Base-by-base conservation (phyloP, 2,329 filamentous ascomycete species). In the Neonectria coccinea region DNA sequence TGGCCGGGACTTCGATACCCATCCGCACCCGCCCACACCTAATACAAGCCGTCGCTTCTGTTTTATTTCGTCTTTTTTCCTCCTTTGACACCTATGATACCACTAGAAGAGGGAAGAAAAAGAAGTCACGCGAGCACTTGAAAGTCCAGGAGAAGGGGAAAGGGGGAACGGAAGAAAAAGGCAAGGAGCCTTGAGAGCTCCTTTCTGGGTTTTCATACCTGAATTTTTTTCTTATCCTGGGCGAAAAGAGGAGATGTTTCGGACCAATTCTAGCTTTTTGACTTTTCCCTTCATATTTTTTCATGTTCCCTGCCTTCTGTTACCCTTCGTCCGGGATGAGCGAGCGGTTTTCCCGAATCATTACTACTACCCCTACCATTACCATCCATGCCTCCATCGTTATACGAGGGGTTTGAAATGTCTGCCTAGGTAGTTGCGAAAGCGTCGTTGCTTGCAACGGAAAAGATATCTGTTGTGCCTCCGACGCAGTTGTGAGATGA, bases 61-160 rank as follows among this genome's bases (percentile, higher is more conserved):
- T 65, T 73, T 72, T 67, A 50, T 66, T 69, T 68, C 63, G 41
- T 64, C 58, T 69, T 58, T 61, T 54, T 64, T 66, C 59, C 45
- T 68, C 62, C 66, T 68, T 66, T 64, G 61, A 70, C 64, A 67
- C 66, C 74, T 66, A 75, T 75, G 73, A 75, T 75, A 75, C 74
- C 73, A 74, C 73, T 75, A 74, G 70, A 73, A 68, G 67, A 67
- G 65, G 66, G 66, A 73, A 66, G 63, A 68, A 71, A 66, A 66
- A 69, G 64, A 71, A 69, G 72, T 63, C 65, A 62, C 54, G 65
- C 60, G 66, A 68, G 68, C 66, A 65, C 60, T 67, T 62, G 65
- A 56, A 66, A 47, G 56, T 66, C 63, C 61, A 64, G 62, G 63
- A 64, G 58, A 62, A 58, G 56, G 59, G 61, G 51, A 39, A 55